Conservation (phyloP, 2,329 filamentous ascomycete species). For the Hymenoscyphus scutula region DNA sequence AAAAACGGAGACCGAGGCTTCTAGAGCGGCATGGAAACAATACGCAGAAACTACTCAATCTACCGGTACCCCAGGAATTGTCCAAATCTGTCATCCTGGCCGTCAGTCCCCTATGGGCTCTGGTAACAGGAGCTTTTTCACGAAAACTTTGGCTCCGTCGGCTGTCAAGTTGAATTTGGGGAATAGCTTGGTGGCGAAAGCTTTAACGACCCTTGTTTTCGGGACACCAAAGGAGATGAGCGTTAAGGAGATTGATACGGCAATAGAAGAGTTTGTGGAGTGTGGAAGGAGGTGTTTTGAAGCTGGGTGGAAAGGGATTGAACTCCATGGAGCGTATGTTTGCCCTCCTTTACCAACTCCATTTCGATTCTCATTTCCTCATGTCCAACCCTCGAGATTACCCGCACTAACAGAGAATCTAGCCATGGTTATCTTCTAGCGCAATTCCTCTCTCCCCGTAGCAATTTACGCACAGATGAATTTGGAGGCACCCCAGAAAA, state of each 20-base stretch:
- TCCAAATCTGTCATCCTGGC: constrained; percentile 49
- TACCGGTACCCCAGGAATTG: constrained; percentile 40
- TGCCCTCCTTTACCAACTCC: constrained; percentile 29
- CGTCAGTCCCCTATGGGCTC: constrained; percentile 43
- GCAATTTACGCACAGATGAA: constrained; percentile 64
- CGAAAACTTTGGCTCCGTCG: constrained; percentile 45
- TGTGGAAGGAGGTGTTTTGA: constrained; percentile 50
- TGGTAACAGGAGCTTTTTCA: constrained; percentile 39
- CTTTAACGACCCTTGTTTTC: constrained; percentile 39
- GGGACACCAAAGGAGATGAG: constrained; percentile 58
- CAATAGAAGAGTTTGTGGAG: constrained; percentile 51
- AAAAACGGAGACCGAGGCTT: constrained; percentile 32
- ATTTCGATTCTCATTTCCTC: too few species aligned
- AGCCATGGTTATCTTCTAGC: constrained; percentile 71
- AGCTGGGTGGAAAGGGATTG: constrained; percentile 51
- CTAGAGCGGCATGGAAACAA: constrained; percentile 38
- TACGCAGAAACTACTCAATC: constrained; percentile 38
- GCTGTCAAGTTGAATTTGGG: constrained; percentile 45
- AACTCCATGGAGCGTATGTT: constrained; percentile 48
- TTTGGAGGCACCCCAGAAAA: constrained; percentile 72
- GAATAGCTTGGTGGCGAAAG: constrained; percentile 36
- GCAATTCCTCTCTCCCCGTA: constrained; percentile 64
- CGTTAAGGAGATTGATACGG: constrained; percentile 49
- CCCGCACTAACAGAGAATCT: neutral
- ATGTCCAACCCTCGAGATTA: too few species aligned